These are phyloP conservation scores for Suillus subalutaceus DNA, from an alignment of 768 basidiomycete species.

Conservation along the genomic window DNA sequence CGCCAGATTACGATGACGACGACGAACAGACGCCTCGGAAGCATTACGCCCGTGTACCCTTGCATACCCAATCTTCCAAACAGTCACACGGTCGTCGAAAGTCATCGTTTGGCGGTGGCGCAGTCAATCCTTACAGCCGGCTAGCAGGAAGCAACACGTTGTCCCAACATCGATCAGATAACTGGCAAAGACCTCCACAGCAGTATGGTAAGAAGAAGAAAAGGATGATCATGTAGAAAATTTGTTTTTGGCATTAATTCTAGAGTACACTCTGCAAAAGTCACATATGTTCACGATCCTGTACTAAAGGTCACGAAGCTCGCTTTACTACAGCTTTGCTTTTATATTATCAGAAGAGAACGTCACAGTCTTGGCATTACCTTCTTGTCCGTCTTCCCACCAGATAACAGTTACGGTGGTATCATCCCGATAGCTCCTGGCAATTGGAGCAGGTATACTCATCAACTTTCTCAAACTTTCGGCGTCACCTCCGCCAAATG, in stretches of 20 bases:
- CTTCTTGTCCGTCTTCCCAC: slow-evolving; percentile 75
- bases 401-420: slow-evolving; percentile 83
- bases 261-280: slow-evolving; percentile 7
- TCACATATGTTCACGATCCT: slow-evolving; percentile 1
- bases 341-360: slow-evolving; percentile 37
- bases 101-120: slow-evolving; percentile 34
- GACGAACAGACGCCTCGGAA: slow-evolving; percentile 24
- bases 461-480: slow-evolving; percentile 57
- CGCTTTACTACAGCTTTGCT: slow-evolving; percentile 49
- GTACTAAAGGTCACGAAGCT: slow-evolving; percentile 8
- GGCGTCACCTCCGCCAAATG: slow-evolving; percentile 84
- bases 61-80: slow-evolving; percentile 28
- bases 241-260: slow-evolving; percentile 12
- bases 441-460: slow-evolving; percentile 82
- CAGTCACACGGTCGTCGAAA: slow-evolving; percentile 27
- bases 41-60: slow-evolving; percentile 23
- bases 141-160: slow-evolving; percentile 40
- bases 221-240: slow-evolving; percentile 38
- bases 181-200: slow-evolving; percentile 20
- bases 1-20: slow-evolving; percentile 35
- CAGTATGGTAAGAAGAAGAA: slow-evolving; percentile 38
- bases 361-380: slow-evolving; percentile 36
- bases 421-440: slow-evolving; percentile 82
- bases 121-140: slow-evolving; percentile 38
- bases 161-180: slow-evolving; percentile 24